These are phyloP conservation scores for Schwanniomyces vanrijiae DNA, from an alignment of 805 yeast species.

Conservation along the genomic window DNA sequence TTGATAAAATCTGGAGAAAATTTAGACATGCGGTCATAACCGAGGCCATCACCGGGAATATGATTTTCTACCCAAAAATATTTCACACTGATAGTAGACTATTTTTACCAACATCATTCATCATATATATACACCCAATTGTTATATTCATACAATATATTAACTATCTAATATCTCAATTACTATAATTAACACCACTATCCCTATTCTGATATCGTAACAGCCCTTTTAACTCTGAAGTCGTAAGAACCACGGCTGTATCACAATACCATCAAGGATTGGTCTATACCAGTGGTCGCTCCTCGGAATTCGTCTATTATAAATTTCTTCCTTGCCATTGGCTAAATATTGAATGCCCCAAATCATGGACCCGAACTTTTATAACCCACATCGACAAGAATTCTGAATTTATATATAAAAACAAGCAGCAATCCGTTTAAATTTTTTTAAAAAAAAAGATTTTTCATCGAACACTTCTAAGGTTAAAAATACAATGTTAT, in stretches of 20 bases:
- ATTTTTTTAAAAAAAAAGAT: background rate
- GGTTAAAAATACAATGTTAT: constrained; percentile 29
- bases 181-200: background rate
- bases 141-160: background rate
- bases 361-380: constrained; percentile 4
- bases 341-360: constrained; percentile 1
- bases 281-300: background rate
- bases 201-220: too few relatives aligned
- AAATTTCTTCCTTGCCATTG: constrained; percentile 5
- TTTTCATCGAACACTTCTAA: background rate
- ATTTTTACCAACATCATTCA: background rate
- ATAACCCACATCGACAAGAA: constrained; percentile 4
- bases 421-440: background rate
- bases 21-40: background rate
- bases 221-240: background rate
- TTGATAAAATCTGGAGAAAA: constrained; percentile 8
- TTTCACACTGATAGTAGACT: background rate
- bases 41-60: constrained; percentile 1
- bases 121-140: background rate
- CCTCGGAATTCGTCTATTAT: constrained; percentile 3
- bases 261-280: background rate
- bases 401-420: background rate
- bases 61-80: background rate
- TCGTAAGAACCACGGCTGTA: background rate
- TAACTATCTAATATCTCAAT: background rate